Base-by-base conservation (phyloP, 768 basidiomycete species). In the Udeniomyces megalosporus region DNA sequence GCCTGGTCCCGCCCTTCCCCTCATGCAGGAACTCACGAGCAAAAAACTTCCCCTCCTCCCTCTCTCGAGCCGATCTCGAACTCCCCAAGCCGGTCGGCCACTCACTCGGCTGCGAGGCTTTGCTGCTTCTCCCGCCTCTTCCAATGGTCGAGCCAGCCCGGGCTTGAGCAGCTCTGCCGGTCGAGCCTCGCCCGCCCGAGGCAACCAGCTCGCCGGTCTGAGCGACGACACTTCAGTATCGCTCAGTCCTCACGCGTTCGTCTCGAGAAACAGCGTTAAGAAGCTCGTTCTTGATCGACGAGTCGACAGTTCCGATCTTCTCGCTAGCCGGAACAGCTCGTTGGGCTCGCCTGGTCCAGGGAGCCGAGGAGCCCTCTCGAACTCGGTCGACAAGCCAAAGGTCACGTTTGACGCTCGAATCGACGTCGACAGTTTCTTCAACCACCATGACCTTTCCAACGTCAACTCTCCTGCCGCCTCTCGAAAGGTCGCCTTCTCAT, bases 241-340 rank as follows among this genome's bases (percentile, higher is more conserved):
- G 81, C 17, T 73, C 84, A 88, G 68, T 0, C 78, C 85, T 4
- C 86, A 89, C 64, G 76, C 78, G 0, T 81, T 86, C 68, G 84
- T 61, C 7, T 73, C 74, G 80, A 68, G 85, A 59, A 81, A 84
- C 62, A 93, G 88, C 70, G 88, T 93, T 62, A 96, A 96, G 77
- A 93, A 93, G 71, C 79, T 96, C 62, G 83, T 90, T 42, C 71
- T 95, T 32, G 86, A 90, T 22, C 66, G 66, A 48, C 58, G 51
- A 48, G 28, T 52, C 29, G 69, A 68, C 22, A 57, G 55, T 6
- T 20, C 60, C 28, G 66, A 70, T 29, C 22, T 65, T 12, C 58
- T 65, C 26, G 15, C 32, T 4, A 24, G n/a, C 31, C 20, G 51
- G n/a, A 31, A 32, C 12, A 51, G 46, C 35, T 63, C 57, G 51